phyloP scores from a whole-genome alignment of 1,139 yeast species.

The Entelexis sorbosivorans region DNA sequence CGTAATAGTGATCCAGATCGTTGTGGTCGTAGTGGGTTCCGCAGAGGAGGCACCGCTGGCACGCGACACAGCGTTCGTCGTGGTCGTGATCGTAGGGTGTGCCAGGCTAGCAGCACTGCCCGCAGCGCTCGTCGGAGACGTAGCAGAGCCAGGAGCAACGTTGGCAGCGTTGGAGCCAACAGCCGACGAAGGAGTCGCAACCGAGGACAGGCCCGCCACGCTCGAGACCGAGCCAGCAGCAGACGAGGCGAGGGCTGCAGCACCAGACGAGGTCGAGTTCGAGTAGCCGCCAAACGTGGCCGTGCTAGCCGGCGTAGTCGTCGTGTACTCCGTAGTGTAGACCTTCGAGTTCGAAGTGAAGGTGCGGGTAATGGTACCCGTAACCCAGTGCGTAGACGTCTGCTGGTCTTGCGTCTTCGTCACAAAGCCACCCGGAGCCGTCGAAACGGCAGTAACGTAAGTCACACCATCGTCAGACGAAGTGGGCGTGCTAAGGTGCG shows the following conservation, averaged over 20 bases:
- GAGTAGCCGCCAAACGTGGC: neutral
- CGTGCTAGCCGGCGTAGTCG: slow-evolving; percentile 10
- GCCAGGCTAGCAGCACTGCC: slow-evolving; percentile 18
- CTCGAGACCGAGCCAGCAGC: neutral
- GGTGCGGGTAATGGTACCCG: slow-evolving; percentile 14
- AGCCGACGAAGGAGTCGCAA: slow-evolving; percentile 21
- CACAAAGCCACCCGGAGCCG: slow-evolving; percentile 18
- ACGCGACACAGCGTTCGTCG: neutral
- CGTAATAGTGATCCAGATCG: slow-evolving; percentile 18
- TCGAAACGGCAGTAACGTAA: slow-evolving; percentile 18
- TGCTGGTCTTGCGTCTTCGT: slow-evolving; percentile 8
- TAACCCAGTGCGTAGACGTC: slow-evolving; percentile 13
- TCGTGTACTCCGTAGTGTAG: slow-evolving; percentile 15
- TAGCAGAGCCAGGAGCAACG: slow-evolving; percentile 23
- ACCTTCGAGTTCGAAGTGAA: slow-evolving; percentile 16
- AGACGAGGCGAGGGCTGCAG: slow-evolving; percentile 14
- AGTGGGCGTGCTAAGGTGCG: slow-evolving; percentile 6
- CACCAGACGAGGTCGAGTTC: slow-evolving; percentile 2
- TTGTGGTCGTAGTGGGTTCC: slow-evolving; percentile 16
- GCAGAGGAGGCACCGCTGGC: slow-evolving; percentile 1
- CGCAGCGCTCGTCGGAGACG: slow-evolving; percentile 6
- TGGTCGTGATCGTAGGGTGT: slow-evolving; percentile 13
- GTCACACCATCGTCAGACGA: slow-evolving; percentile 17
- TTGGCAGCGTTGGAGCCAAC: slow-evolving; percentile 21
- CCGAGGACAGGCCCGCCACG: neutral